A percentile compares a stretch with the other conserved stretches of the same genome.
Conservation (phyloP, 768 basidiomycete species). For the Pleurotus citrinopileatus region DNA sequence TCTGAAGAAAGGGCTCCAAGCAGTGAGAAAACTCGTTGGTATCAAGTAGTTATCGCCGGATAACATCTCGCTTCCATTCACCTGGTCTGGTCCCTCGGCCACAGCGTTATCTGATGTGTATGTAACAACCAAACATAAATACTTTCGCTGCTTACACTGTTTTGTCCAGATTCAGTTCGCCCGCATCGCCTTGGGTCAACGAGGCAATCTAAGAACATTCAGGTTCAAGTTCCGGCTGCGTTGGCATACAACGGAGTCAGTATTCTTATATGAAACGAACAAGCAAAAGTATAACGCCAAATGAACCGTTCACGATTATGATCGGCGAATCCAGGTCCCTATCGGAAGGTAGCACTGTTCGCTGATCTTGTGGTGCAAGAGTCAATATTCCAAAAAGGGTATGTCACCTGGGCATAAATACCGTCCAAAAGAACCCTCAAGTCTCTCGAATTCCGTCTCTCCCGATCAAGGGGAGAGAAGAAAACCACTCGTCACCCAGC, state of each 20-base stretch:
- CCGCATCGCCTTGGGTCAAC: neutral
- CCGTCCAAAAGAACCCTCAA: too few species aligned
- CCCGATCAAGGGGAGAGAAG: neutral
- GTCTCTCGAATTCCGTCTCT: neutral
- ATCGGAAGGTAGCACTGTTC: neutral
- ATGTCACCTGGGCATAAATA: slow-evolving; percentile 10
- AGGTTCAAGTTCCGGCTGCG: neutral
- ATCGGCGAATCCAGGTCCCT: slow-evolving; percentile 8
- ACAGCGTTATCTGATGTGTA: neutral
- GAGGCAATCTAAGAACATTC: slow-evolving; percentile 2
- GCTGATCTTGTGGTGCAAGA: slow-evolving; percentile 9
- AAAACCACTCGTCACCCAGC: too few species aligned
- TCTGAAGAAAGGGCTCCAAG: slow-evolving; percentile 2
- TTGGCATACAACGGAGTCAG: neutral
- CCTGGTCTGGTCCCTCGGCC: neutral
- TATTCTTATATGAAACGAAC: neutral
- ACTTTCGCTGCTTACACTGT: too few species aligned
- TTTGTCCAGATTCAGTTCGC: too few species aligned
- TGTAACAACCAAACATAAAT: too few species aligned
- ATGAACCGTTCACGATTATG: slow-evolving; percentile 8
- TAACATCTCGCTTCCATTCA: neutral
- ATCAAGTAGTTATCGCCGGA: neutral
- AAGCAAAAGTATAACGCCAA: too few species aligned
- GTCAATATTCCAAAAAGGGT: neutral
- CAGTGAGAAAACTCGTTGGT: slow-evolving; percentile 5